Conservation (phyloP, 345 rosid genomes). For the Bruguiera sexangula region DNA sequence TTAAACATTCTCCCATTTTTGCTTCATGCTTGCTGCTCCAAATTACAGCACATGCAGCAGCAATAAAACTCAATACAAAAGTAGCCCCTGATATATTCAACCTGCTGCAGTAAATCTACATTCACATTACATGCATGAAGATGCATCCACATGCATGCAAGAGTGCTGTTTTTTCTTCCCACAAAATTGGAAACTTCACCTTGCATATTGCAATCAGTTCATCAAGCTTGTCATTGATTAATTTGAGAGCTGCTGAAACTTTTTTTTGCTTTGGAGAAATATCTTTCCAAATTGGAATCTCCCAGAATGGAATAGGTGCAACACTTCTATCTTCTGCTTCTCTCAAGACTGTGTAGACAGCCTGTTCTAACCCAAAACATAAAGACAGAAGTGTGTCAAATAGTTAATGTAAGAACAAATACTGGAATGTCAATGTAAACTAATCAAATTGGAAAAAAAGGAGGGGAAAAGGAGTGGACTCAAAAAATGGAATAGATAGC, state of each 20-base stretch:
- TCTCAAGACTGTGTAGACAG: constrained; percentile 82
- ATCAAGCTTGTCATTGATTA: constrained; percentile 72
- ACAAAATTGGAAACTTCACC: constrained; percentile 37
- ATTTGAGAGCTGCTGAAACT: constrained; percentile 66
- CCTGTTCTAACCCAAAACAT: constrained; percentile 44
- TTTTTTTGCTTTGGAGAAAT: constrained; percentile 82
- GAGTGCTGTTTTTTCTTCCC: background rate
- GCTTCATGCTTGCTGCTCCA: too few relatives aligned
- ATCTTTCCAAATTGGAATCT: constrained; percentile 91
- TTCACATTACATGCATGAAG: too few relatives aligned
- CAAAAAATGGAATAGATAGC: background rate
- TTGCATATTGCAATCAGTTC: constrained; percentile 81
- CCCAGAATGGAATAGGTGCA: constrained; percentile 89
- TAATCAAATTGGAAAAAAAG: background rate
- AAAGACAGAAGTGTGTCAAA: constrained; percentile 9
- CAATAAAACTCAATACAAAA: too few relatives aligned
- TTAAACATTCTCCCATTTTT: too few relatives aligned
- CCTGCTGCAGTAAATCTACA: too few relatives aligned
- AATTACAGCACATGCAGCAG: too few relatives aligned
- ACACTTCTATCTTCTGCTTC: constrained; percentile 98
- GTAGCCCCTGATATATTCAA: too few relatives aligned
- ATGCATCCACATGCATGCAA: too few relatives aligned
- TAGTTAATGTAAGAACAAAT: constrained; percentile 2
- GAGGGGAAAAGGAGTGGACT: background rate
- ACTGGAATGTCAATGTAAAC: background rate